phyloP scores from a whole-genome alignment of 2,329 filamentous ascomycete species.

The Orbilia oligospora region DNA sequence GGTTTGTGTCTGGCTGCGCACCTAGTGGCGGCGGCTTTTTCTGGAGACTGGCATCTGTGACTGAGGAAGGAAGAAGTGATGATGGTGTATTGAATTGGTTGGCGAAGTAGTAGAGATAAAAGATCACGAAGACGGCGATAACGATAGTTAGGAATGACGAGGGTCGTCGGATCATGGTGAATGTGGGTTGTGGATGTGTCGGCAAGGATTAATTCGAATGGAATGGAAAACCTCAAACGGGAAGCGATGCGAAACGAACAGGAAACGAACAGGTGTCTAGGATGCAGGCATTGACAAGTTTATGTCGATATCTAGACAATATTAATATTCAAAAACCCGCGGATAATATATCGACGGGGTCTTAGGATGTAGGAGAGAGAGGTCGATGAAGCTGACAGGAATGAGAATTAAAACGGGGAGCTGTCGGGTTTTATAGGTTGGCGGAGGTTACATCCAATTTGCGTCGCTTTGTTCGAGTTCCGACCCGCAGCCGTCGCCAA shows the following conservation, averaged over 20 bases:
- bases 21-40: background rate
- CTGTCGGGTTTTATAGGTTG: conserved; percentile 8
- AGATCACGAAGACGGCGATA: conserved; percentile 22
- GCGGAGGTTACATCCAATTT: background rate
- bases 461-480: background rate
- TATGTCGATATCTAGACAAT: background rate
- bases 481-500: conserved; percentile 16
- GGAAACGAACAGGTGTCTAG: background rate
- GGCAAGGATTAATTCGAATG: no score
- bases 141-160: conserved; percentile 20
- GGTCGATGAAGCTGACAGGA: background rate
- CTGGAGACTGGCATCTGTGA: background rate
- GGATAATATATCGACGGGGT: background rate
- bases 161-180: conserved; percentile 32
- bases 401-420: background rate
- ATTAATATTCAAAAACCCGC: background rate
- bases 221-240: background rate
- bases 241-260: background rate
- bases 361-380: background rate
- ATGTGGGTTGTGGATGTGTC: no score
- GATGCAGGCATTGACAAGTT: background rate
- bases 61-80: background rate
- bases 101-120: conserved; percentile 46
- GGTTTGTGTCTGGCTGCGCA: background rate
- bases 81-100: conserved; percentile 29